Base-by-base conservation (phyloP, 2,329 filamentous ascomycete species). In the Endothia cerciana region DNA sequence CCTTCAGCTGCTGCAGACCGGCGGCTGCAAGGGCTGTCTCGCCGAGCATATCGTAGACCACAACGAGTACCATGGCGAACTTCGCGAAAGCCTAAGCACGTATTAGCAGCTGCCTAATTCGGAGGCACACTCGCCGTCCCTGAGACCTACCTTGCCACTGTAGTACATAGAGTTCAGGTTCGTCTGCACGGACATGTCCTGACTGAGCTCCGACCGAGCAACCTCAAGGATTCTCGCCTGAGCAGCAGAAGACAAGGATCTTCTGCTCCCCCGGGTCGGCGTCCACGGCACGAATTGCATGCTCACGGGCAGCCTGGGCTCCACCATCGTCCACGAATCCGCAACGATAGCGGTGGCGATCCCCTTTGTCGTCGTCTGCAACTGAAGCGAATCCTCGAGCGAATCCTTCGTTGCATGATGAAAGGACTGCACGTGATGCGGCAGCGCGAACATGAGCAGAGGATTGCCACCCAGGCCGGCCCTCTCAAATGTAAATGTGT, bases 101-200 rank as follows among this genome's bases (percentile, higher is more conserved):
- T 73, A 33, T 64, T 17, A 60, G 62, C 55, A 22, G 5, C 38
- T 10, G 55, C 13, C 17, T 69, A 30, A 15, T 8, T 30, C 17
- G 1, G 5, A 17, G 8, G 7, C n/a, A 36, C n/a, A 1, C 10
- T 1, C 19, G 19, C 2, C 8, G 17, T 19, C 7, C 15, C n/a
- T 8, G 33, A 13, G 17, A 67, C 76, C 70, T 67, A 85, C 90
- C 82, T 94, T 98, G 71, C 95, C 95, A 71, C 91, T 91, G 77
- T 90, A 97, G 77, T 98, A 98, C 88, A 97, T 94, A 45, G 93
- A 97, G 74, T 94, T 86, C 43, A 92, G 81, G 69, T 95, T 87
- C 5, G 88, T 87, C 73, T 95, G 89, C 0, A 81, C 80, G n/a
- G 81, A 77, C 77, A 97, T 92, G 74, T 93, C 85, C 77, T 95